These are phyloP conservation scores for Dactylellina parvicollis DNA, from an alignment of 2,329 filamentous ascomycete species.

Conservation along the genomic window DNA sequence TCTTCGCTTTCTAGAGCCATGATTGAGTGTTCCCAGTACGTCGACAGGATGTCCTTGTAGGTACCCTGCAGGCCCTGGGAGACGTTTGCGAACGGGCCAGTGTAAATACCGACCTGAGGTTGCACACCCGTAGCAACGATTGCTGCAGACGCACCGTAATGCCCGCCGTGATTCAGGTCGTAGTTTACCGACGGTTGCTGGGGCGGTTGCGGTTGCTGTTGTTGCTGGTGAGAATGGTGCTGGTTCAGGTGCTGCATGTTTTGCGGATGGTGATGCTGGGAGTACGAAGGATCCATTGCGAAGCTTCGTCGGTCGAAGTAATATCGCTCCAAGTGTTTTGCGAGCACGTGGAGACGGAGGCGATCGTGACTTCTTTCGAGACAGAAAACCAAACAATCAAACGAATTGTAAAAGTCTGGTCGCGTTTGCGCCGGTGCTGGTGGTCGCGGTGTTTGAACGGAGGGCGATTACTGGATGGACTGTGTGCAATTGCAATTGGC, in stretches of 20 bases:
- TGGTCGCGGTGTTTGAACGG: slow-evolving; percentile 42
- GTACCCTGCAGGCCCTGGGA: slow-evolving; percentile 92
- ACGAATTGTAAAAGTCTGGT: slow-evolving; percentile 19
- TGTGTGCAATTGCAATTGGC: slow-evolving; percentile 43
- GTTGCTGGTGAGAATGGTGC: slow-evolving; percentile 48
- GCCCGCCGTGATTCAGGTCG: slow-evolving; percentile 39
- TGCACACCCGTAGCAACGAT: slow-evolving; percentile 57
- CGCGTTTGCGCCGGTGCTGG: slow-evolving; percentile 38
- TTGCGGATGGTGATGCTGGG: slow-evolving; percentile 52
- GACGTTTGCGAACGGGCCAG: slow-evolving; percentile 74
- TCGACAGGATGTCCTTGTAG: slow-evolving; percentile 96
- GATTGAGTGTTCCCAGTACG: slow-evolving; percentile 99
- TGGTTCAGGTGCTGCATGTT: slow-evolving; percentile 53
- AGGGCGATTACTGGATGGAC: slow-evolving; percentile 52
- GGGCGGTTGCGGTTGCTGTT: slow-evolving; percentile 28
- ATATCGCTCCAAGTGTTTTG: slow-evolving; percentile 22
- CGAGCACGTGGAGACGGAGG: slow-evolving; percentile 1
- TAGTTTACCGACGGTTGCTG: slow-evolving; percentile 35
- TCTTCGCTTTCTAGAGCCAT: slow-evolving; percentile 92
- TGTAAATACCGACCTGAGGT: slow-evolving; percentile 57
- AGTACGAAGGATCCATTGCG: slow-evolving; percentile 51
- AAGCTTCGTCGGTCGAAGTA: slow-evolving; percentile 17
- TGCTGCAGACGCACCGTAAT: slow-evolving; percentile 58
- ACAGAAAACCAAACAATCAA: slow-evolving; percentile 11
- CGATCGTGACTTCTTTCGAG: slow-evolving; percentile 37